phyloP scores from a whole-genome alignment of 2,329 filamentous ascomycete genomes.

The Colletotrichum liriopes region DNA sequence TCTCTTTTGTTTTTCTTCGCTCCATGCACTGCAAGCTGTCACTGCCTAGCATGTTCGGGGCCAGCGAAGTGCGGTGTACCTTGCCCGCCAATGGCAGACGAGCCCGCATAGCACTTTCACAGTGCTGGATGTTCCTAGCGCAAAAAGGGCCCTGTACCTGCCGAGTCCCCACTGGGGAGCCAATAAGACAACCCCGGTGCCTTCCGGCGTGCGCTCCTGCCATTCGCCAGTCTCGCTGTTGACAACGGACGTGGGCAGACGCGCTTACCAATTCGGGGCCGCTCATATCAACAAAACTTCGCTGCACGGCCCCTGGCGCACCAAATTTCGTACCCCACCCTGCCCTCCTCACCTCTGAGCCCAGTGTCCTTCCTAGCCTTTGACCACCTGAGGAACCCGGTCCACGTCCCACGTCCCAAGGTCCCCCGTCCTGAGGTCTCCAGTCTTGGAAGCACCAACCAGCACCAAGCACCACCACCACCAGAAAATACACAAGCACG shows the following conservation, averaged over 20 bases:
- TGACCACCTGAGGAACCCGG: conserved; percentile 36
- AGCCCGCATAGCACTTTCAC: conserved; percentile 8
- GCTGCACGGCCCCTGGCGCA: conserved; percentile 41
- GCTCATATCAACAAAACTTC: conserved; percentile 44
- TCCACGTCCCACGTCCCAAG: conserved; percentile 4
- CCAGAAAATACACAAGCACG: conserved; percentile 33
- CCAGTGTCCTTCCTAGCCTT: conserved; percentile 6
- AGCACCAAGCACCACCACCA: conserved; percentile 23
- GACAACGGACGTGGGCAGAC: conserved; percentile 38
- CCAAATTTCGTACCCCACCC: conserved; percentile 43
- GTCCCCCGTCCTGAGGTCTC: conserved; percentile 11
- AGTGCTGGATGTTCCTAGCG: conserved; percentile 2
- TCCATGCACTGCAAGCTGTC: conserved; percentile 22
- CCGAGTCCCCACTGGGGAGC: conserved; percentile 22
- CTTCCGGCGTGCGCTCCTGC: conserved; percentile 9
- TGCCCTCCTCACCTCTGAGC: conserved; percentile 5
- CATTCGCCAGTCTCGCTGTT: conserved; percentile 28
- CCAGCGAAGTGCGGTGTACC: conserved; percentile 38
- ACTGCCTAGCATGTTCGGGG: conserved; percentile 8
- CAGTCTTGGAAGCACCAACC: conserved; percentile 13
- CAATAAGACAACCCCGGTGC: conserved; percentile 29
- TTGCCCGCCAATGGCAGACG: conserved; percentile 25
- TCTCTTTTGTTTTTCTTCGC: neutral
- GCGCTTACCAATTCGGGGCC: conserved; percentile 44
- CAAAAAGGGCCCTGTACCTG: conserved; percentile 26